phyloP scores from a whole-genome alignment of 257 asterid species.

The Solanum boliviense region DNA sequence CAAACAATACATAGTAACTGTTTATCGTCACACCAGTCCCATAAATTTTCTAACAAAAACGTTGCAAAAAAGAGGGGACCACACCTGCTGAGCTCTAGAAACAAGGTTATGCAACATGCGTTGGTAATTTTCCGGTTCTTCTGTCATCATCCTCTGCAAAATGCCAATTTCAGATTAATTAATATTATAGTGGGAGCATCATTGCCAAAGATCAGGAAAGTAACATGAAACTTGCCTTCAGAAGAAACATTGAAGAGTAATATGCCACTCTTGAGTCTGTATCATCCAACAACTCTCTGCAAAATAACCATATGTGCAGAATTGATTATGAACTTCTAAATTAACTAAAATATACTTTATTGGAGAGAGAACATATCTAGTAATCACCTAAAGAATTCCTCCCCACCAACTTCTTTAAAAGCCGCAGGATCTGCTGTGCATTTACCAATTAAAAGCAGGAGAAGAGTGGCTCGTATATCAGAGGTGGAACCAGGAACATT shows the following conservation, averaged over 20 bases:
- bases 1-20: background rate
- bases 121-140: slow-evolving; percentile 86
- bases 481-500: slow-evolving; percentile 98
- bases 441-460: slow-evolving; percentile 94
- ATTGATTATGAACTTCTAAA: background rate
- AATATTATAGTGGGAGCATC: background rate
- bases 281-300: slow-evolving; percentile 89
- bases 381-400: slow-evolving; percentile 75
- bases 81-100: slow-evolving; percentile 95
- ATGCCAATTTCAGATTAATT: slow-evolving; percentile 5
- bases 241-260: slow-evolving; percentile 94
- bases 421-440: slow-evolving; percentile 92
- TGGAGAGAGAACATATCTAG: slow-evolving; percentile 9
- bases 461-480: slow-evolving; percentile 95
- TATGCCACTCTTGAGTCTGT: slow-evolving; percentile 99
- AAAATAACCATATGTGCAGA: slow-evolving; percentile 6
- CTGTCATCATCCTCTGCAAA: slow-evolving; percentile 97
- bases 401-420: slow-evolving; percentile 85
- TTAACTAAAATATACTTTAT: background rate
- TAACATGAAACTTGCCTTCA: slow-evolving; percentile 58
- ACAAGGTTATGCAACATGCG: slow-evolving; percentile 93
- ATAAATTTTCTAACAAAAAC: background rate
- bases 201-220: slow-evolving; percentile 14
- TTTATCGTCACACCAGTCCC: background rate
- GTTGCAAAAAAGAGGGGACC: background rate